Conservation (phyloP, 371 early-diverging fungal species). For the Rhizopus sp. region DNA sequence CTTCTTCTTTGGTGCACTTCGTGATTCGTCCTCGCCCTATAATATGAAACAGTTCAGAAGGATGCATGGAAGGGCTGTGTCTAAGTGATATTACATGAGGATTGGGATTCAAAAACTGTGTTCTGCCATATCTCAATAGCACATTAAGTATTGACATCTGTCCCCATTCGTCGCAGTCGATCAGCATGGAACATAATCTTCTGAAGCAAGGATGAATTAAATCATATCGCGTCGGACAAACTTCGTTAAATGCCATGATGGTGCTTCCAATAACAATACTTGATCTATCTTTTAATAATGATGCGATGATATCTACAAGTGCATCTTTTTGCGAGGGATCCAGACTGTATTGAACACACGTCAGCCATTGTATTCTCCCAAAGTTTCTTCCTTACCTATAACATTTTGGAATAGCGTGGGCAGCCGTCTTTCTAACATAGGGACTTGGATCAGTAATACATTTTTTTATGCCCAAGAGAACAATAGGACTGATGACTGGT, state of each 20-base stretch:
- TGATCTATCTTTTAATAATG: constrained; percentile 82
- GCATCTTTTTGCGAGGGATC: constrained; percentile 78
- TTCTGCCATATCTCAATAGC: constrained; percentile 78
- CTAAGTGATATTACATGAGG: constrained; percentile 32
- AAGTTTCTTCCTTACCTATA: constrained; percentile 67
- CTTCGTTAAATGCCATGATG: constrained; percentile 81
- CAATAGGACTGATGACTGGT: constrained; percentile 86
- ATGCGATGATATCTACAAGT: constrained; percentile 75
- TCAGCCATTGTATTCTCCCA: not conserved
- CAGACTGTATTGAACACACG: constrained; percentile 50
- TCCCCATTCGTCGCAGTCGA: constrained; percentile 94
- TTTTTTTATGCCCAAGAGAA: constrained; percentile 86
- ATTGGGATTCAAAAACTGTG: constrained; percentile 66
- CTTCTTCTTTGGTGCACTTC: constrained; percentile 29
- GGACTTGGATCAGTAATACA: constrained; percentile 86
- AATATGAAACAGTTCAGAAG: not conserved
- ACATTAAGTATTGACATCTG: constrained; percentile 86
- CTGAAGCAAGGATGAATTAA: constrained; percentile 89
- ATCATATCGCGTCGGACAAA: constrained; percentile 85
- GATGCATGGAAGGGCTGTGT: not conserved
- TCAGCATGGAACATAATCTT: constrained; percentile 81
- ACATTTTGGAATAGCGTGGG: constrained; percentile 88
- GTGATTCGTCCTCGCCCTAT: constrained; percentile 41
- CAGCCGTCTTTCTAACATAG: constrained; percentile 93
- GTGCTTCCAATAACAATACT: constrained; percentile 87